phyloP scores from a whole-genome alignment of 2,329 filamentous ascomycete species.

The Emergomyces pasteurianus region DNA sequence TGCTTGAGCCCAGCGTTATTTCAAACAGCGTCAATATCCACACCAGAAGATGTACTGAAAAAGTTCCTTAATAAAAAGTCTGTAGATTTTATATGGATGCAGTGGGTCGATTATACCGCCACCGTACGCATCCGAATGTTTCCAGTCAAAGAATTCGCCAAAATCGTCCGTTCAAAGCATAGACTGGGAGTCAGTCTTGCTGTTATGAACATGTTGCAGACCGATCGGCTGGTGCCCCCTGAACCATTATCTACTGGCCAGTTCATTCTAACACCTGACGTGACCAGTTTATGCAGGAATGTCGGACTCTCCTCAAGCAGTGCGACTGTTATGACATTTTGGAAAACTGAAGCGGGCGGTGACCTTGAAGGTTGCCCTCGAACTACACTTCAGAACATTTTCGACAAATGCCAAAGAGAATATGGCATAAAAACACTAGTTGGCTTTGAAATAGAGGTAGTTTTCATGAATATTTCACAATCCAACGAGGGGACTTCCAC shows the following conservation, averaged over 20 bases:
- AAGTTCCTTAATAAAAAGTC: constrained; percentile 40
- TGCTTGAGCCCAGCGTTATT: background rate
- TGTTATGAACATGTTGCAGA: constrained; percentile 54
- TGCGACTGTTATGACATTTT: constrained; percentile 55
- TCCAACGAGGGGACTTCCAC: constrained; percentile 17
- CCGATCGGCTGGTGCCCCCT: constrained; percentile 44
- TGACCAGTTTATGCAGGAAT: constrained; percentile 48
- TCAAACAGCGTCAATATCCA: constrained; percentile 2
- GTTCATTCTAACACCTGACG: constrained; percentile 55
- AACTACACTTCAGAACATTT: constrained; percentile 44
- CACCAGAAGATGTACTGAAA: constrained; percentile 18
- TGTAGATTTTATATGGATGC: constrained; percentile 57
- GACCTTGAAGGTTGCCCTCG: constrained; percentile 52
- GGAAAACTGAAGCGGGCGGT: constrained; percentile 45
- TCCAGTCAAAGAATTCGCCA: constrained; percentile 47
- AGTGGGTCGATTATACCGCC: constrained; percentile 70
- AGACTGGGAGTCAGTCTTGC: constrained; percentile 53
- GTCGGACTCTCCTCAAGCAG: constrained; percentile 45
- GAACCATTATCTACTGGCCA: constrained; percentile 49
- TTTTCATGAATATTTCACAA: constrained; percentile 48
- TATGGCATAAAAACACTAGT: constrained; percentile 49
- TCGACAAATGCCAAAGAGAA: constrained; percentile 40
- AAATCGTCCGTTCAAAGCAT: constrained; percentile 35
- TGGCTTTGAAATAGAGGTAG: constrained; percentile 74
- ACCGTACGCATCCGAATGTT: constrained; percentile 55